Evolutionary conservation across 1,284 basidiomycete species (phyloP).

Genomic region (Puccinia coronata): DNA sequence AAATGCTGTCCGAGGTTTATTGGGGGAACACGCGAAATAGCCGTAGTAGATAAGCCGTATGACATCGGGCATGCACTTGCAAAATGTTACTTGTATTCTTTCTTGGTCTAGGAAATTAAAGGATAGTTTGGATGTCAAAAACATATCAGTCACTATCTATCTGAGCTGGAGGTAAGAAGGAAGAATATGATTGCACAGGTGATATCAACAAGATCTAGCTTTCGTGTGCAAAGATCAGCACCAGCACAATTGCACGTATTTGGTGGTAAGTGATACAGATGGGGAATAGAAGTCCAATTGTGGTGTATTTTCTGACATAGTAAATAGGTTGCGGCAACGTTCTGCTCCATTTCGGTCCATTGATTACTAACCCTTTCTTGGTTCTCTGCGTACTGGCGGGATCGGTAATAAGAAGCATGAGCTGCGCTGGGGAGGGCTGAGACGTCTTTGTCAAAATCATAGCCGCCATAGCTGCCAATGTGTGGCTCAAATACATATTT

Average conservation of each 20-base stretch:
- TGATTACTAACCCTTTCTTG: not conserved
- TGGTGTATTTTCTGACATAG: not conserved
- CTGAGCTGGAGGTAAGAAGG: not conserved
- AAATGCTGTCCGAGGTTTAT: constrained; percentile 8
- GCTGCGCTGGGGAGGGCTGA: not conserved
- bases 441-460: no score
- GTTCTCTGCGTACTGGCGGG: not conserved
- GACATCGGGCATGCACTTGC: not conserved
- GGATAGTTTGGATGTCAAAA: not conserved
- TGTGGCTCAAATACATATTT: no score
- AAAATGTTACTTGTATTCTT: not conserved
- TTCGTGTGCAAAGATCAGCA: not conserved
- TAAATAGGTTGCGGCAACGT: not conserved
- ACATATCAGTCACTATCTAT: no score
- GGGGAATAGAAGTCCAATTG: not conserved
- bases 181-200: no score
- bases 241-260: not conserved
- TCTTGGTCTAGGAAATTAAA: not conserved
- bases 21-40: not conserved
- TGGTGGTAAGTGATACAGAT: not conserved
- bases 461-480: no score
- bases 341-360: not conserved
- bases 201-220: not conserved
- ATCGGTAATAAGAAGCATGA: not conserved
- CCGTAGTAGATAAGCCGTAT: constrained; percentile 8